Conservation (phyloP, 1,139 yeast genomes). For the Blastobotrys apis region DNA sequence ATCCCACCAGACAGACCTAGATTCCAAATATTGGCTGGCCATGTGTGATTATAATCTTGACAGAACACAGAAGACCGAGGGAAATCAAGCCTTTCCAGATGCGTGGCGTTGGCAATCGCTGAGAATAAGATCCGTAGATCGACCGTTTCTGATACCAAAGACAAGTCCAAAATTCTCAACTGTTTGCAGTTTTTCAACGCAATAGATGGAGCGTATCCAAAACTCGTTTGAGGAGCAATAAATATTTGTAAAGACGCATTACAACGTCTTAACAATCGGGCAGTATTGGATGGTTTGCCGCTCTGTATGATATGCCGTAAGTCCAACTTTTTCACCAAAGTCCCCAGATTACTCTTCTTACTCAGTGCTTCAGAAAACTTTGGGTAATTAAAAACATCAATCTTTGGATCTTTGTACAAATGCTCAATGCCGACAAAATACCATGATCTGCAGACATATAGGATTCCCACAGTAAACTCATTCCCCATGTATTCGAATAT, state of each 20-base stretch:
- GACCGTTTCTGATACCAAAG: slow-evolving; percentile 89
- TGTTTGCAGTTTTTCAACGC: slow-evolving; percentile 67
- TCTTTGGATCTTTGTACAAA: slow-evolving; percentile 58
- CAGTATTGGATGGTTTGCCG: slow-evolving; percentile 90
- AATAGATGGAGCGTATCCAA: slow-evolving; percentile 83
- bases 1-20: slow-evolving; percentile 86
- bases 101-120: slow-evolving; percentile 59
- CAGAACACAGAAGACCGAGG: slow-evolving; percentile 86
- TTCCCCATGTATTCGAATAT: slow-evolving; percentile 44
- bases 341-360: slow-evolving; percentile 31
- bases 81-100: slow-evolving; percentile 71
- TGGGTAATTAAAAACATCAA: slow-evolving; percentile 64
- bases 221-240: slow-evolving; percentile 91
- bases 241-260: slow-evolving; percentile 58
- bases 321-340: slow-evolving; percentile 47
- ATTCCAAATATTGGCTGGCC: slow-evolving; percentile 77
- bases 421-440: slow-evolving; percentile 56
- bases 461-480: slow-evolving; percentile 40
- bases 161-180: slow-evolving; percentile 64
- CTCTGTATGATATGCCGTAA: slow-evolving; percentile 76
- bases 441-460: slow-evolving; percentile 60
- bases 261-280: slow-evolving; percentile 74
- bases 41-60: slow-evolving; percentile 49
- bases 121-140: slow-evolving; percentile 73
- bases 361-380: slow-evolving; percentile 66